Percentiles rank a stretch among this genome's conserved stretches.
These are phyloP conservation scores for Escallonia rubra DNA, from an alignment of 129 eudicot species.

Conservation along the genomic window DNA sequence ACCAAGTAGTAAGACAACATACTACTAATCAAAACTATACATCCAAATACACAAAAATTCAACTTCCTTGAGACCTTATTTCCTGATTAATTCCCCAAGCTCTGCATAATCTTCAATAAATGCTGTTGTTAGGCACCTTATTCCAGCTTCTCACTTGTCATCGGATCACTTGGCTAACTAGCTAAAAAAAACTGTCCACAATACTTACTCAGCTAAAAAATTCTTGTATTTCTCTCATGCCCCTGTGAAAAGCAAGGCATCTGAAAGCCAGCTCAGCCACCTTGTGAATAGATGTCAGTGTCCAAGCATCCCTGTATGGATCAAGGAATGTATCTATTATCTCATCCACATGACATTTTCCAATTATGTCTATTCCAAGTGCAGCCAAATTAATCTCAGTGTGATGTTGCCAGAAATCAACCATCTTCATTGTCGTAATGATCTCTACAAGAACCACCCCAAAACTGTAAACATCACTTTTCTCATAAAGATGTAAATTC, in stretches of 20 bases:
- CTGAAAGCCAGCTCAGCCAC: conserved; percentile 92
- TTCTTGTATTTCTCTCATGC: conserved; percentile 37
- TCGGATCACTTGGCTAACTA: no score
- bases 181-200: no score
- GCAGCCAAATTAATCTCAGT: conserved; percentile 83
- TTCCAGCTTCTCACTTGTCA: no score
- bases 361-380: conserved; percentile 64
- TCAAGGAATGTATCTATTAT: conserved; percentile 73
- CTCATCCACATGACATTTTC: conserved; percentile 76
- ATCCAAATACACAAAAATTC: no score
- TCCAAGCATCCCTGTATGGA: conserved; percentile 81
- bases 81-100: no score
- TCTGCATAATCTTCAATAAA: no score
- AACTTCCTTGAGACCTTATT: no score
- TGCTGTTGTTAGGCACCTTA: no score
- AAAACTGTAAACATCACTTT: conserved; percentile 90
- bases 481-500: conserved; percentile 87
- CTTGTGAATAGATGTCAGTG: conserved; percentile 63
- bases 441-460: conserved; percentile 94
- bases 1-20: no score
- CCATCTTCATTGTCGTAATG: conserved; percentile 77
- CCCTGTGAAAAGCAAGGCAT: conserved; percentile 87
- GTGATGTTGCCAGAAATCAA: conserved; percentile 70
- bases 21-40: no score
- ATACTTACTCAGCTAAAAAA: no score